These are phyloP conservation scores for Leccinum cinnamomeum DNA, from an alignment of 1,284 basidiomycete genomes.

Conservation along the genomic window DNA sequence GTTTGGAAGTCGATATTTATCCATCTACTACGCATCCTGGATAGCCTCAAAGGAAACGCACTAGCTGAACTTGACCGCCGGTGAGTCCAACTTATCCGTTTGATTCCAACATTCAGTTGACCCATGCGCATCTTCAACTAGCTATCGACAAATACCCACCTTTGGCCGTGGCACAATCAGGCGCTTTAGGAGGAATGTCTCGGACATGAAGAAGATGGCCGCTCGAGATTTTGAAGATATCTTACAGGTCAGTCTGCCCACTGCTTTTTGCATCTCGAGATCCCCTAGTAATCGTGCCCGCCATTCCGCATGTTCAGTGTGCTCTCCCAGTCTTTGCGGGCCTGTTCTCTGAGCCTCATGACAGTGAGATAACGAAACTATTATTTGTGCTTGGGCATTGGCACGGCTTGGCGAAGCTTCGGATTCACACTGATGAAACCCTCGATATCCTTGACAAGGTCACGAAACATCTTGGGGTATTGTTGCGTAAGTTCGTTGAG, in stretches of 20 bases:
- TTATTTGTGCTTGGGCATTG: background rate
- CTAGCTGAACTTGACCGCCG: background rate
- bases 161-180: background rate
- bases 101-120: background rate
- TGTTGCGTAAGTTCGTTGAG: background rate
- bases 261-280: background rate
- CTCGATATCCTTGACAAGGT: background rate
- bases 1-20: background rate
- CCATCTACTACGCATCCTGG: background rate
- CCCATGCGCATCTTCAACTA: background rate
- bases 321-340: background rate
- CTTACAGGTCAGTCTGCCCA: background rate
- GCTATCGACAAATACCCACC: background rate
- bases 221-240: background rate
- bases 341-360: background rate
- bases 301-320: background rate
- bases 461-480: background rate
- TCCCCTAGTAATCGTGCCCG: background rate
- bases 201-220: background rate
- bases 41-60: background rate
- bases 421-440: background rate
- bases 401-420: background rate
- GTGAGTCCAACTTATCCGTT: background rate
- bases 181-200: background rate
- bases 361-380: background rate